A percentile compares a stretch with the other conserved stretches of the same genome.
phyloP scores from a whole-genome alignment of 2,329 filamentous ascomycete species.

The Lecanosticta acicola region DNA sequence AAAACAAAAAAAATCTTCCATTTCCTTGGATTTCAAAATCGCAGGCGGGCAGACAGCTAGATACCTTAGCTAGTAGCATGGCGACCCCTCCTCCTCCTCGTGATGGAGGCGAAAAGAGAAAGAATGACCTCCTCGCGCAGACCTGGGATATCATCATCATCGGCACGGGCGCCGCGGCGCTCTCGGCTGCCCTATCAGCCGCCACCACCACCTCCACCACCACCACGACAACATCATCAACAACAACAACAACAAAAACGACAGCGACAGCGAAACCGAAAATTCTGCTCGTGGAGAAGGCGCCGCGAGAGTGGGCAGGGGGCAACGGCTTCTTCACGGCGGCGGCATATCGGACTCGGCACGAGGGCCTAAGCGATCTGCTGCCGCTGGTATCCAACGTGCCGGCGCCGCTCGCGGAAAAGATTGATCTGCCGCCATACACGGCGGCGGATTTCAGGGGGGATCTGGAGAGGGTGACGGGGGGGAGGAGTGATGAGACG shows the following conservation, averaged over 20 bases:
- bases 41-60: no score
- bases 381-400: conserved; percentile 59
- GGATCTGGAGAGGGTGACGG: conserved; percentile 55
- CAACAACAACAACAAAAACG: conserved; percentile 44
- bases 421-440: conserved; percentile 57
- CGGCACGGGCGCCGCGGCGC: conserved; percentile 61
- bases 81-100: no score
- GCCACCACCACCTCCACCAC: conserved; percentile 26
- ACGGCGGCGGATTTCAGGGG: conserved; percentile 48
- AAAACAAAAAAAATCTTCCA: no score
- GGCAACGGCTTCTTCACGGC: conserved; percentile 63
- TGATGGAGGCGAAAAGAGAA: no score
- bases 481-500: conserved; percentile 47
- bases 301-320: conserved; percentile 54
- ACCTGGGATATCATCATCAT: conserved; percentile 47
- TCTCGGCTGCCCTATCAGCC: conserved; percentile 55
- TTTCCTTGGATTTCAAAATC: no score
- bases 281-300: conserved; percentile 57
- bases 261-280: conserved; percentile 30
- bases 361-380: conserved; percentile 52
- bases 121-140: conserved; percentile 4
- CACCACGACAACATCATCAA: no score
- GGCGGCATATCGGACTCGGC: conserved; percentile 55
- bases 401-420: conserved; percentile 38
- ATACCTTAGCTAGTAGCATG: no score